phyloP scores from a whole-genome alignment of 1,284 basidiomycete genomes.

The Ceratobasidium sp. region DNA sequence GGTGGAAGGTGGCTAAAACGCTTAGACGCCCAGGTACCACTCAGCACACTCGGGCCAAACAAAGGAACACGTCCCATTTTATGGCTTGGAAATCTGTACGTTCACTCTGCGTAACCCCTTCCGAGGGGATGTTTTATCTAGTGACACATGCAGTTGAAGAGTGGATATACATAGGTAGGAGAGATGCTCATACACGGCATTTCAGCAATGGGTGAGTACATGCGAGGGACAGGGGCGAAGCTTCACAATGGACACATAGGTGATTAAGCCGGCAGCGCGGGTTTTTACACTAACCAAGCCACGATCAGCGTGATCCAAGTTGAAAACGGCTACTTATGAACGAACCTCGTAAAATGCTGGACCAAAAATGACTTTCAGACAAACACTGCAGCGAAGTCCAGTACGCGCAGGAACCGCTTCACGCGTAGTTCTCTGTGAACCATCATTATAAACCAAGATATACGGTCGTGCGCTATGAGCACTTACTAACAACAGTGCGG shows the following conservation, averaged over 20 bases:
- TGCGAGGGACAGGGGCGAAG: neutral
- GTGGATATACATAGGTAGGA: neutral
- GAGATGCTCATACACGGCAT: neutral
- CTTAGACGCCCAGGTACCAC: neutral
- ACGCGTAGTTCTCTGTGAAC: conserved; percentile 1
- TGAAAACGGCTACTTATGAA: neutral
- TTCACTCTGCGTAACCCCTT: neutral
- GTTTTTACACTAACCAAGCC: neutral
- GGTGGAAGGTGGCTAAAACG: neutral
- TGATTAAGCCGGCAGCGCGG: conserved; percentile 1
- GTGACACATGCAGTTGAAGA: neutral
- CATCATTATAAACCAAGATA: neutral
- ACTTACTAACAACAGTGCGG: conserved; percentile 3
- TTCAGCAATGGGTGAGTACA: conserved; percentile 13
- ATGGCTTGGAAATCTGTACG: neutral
- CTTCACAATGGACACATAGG: conserved; percentile 17
- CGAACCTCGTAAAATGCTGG: conserved; percentile 10
- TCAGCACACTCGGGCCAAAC: neutral
- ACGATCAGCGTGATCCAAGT: neutral
- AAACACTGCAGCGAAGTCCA: conserved; percentile 1
- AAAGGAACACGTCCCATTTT: neutral
- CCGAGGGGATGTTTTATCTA: no score
- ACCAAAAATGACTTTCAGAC: conserved; percentile 2
- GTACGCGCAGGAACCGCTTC: neutral
- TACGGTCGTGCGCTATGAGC: neutral